Evolutionary conservation across 2,329 filamentous ascomycete genomes (phyloP).

Genomic region (Penicillium sp.): DNA sequence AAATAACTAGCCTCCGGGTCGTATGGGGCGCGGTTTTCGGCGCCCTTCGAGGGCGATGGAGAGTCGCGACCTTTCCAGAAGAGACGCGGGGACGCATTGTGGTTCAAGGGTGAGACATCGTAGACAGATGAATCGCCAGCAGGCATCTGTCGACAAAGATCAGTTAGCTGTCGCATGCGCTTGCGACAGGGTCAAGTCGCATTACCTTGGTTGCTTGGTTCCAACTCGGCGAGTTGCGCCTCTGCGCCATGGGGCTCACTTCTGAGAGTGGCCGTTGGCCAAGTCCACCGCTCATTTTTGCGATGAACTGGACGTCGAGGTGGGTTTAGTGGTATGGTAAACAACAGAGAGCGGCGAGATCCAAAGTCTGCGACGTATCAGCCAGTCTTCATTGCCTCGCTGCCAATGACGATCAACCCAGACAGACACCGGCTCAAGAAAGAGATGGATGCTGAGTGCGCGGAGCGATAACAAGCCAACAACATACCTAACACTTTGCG

Average conservation of each 20-base stretch:
- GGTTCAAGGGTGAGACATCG: constrained; percentile 75
- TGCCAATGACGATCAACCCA: neutral
- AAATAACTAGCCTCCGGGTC: constrained; percentile 68
- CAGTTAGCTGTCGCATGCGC: constrained; percentile 14
- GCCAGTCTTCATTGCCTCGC: constrained; percentile 9
- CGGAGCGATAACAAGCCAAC: neutral
- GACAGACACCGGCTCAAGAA: neutral
- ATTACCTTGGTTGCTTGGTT: constrained; percentile 74
- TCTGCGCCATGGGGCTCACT: constrained; percentile 80
- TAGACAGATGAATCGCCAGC: constrained; percentile 80
- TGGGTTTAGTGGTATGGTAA: neutral
- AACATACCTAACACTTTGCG: constrained; percentile 27
- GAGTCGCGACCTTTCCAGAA: constrained; percentile 85
- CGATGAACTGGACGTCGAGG: constrained; percentile 17
- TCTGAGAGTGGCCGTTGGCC: constrained; percentile 81
- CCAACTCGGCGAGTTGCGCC: constrained; percentile 92
- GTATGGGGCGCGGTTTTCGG: constrained; percentile 70
- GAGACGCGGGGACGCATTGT: constrained; percentile 72
- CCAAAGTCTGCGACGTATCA: constrained; percentile 16
- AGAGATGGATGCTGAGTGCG: neutral
- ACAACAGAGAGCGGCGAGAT: constrained; percentile 4
- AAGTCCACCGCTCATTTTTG: constrained; percentile 64
- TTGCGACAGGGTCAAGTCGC: constrained; percentile 4
- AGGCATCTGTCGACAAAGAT: constrained; percentile 63
- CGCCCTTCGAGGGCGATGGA: constrained; percentile 66